phyloP scores from a whole-genome alignment of 108 stramenopile species.

The Nitzschia putrida region DNA sequence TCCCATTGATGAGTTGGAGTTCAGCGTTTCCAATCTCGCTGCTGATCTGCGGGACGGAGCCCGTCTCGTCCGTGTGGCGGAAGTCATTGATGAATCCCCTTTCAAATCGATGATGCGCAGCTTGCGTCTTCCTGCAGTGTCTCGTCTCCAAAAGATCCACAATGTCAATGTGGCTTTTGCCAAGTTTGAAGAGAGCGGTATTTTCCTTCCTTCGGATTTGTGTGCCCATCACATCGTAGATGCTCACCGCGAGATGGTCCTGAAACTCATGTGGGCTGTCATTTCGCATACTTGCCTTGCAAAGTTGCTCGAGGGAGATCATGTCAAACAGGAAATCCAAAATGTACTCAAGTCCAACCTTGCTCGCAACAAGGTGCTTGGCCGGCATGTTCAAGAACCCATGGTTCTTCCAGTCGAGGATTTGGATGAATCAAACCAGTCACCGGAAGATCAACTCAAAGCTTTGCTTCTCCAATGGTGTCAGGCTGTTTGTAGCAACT shows the following conservation, averaged over 20 bases:
- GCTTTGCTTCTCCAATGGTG: slow-evolving; percentile 82
- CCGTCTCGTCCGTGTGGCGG: slow-evolving; percentile 78
- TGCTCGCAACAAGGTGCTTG: slow-evolving; percentile 23
- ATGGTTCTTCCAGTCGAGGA: not conserved
- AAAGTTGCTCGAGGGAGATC: slow-evolving; percentile 35
- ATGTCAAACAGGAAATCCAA: slow-evolving; percentile 59
- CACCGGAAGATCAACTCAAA: slow-evolving; percentile 44
- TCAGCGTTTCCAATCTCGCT: slow-evolving; percentile 76
- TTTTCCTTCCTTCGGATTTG: slow-evolving; percentile 60
- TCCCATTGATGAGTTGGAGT: slow-evolving; percentile 90
- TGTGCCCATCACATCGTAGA: slow-evolving; percentile 82
- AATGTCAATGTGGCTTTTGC: slow-evolving; percentile 80
- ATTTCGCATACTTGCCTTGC: slow-evolving; percentile 57
- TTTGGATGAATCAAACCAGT: slow-evolving; percentile 2
- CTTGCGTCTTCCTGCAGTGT: slow-evolving; percentile 87
- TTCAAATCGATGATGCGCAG: slow-evolving; percentile 44
- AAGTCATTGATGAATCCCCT: slow-evolving; percentile 56
- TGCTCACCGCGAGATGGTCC: slow-evolving; percentile 81
- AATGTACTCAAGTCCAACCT: slow-evolving; percentile 40
- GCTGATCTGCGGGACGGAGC: slow-evolving; percentile 94
- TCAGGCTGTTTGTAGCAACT: slow-evolving; percentile 74
- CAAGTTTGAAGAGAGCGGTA: slow-evolving; percentile 43
- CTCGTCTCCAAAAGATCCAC: slow-evolving; percentile 90
- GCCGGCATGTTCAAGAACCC: not conserved
- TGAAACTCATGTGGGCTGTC: slow-evolving; percentile 77